Percentiles rank a stretch among this genome's conserved stretches.
Evolutionary conservation across 768 basidiomycete genomes (phyloP).

Genomic region (Rhodotorula paludigena): DNA sequence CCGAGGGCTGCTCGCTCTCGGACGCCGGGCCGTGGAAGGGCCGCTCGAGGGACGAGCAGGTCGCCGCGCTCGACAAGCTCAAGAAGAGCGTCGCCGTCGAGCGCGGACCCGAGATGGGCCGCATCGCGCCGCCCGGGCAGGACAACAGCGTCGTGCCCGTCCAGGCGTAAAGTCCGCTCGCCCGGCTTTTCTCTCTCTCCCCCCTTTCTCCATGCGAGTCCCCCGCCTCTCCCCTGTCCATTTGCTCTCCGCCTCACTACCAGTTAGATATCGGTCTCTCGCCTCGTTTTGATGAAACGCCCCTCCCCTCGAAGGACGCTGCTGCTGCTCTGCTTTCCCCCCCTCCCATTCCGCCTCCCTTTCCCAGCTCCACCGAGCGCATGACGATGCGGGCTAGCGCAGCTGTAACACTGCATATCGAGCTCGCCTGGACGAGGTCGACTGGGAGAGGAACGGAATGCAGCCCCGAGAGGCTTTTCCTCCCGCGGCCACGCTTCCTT

Average conservation of each 20-base stretch:
- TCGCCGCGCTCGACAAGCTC: conserved; percentile 17
- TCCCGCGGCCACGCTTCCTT: no score
- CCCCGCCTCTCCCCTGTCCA: background rate
- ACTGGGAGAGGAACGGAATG: no score
- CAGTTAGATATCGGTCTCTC: no score
- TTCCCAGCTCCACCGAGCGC: background rate
- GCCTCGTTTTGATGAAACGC: no score
- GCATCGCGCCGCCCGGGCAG: conserved; percentile 25
- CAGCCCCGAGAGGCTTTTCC: no score
- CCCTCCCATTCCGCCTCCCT: background rate
- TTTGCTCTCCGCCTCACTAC: no score
- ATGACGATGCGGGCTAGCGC: background rate
- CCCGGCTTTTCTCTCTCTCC: background rate
- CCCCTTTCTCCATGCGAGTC: background rate
- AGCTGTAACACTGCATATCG: background rate
- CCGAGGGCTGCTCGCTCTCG: conserved; percentile 74
- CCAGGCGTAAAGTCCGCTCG: background rate
- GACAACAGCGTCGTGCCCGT: background rate
- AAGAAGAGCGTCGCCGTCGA: conserved; percentile 25
- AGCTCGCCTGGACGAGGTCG: no score
- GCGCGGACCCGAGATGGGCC: conserved; percentile 15
- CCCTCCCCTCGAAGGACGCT: background rate
- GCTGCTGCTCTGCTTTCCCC: background rate
- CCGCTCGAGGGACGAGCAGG: conserved; percentile 10
- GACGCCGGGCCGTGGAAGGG: conserved; percentile 89